Conservation (phyloP, 2,329 filamentous ascomycete species). For the Pezicula rhizophila region DNA sequence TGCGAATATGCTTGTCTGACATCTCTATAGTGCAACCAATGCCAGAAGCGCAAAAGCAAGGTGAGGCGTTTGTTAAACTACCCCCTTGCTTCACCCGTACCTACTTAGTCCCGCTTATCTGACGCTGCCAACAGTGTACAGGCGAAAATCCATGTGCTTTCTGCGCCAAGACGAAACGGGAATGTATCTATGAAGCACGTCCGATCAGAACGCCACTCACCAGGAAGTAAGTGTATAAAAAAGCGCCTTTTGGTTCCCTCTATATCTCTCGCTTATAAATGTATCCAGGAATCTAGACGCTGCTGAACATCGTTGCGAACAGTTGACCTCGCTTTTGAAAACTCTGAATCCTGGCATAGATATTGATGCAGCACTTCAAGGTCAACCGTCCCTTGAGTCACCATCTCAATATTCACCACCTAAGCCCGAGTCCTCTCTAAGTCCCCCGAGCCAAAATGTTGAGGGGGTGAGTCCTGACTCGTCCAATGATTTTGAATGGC, state of each 20-base stretch:
- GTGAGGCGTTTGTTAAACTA: constrained; percentile 1
- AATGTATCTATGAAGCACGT: constrained; percentile 9
- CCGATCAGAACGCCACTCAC: constrained; percentile 12
- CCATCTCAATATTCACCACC: neutral
- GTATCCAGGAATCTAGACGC: constrained; percentile 7
- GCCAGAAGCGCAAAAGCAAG: constrained; percentile 15
- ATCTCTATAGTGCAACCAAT: too few species aligned
- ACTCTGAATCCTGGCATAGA: constrained; percentile 11
- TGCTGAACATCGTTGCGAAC: constrained; percentile 6
- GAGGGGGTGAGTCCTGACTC: constrained; percentile 10
- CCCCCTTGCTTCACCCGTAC: neutral
- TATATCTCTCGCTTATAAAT: neutral
- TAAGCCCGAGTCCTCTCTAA: neutral
- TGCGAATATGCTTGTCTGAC: too few species aligned
- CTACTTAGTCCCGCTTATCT: constrained; percentile 70
- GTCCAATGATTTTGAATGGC: constrained; percentile 13
- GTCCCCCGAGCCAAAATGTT: constrained; percentile 7
- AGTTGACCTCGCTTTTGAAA: constrained; percentile 5
- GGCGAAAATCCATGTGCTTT: constrained; percentile 7
- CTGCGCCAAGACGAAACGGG: constrained; percentile 5
- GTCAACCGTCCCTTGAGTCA: too few species aligned
- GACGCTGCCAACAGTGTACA: constrained; percentile 37
- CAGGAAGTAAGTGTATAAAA: constrained; percentile 5
- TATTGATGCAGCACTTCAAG: constrained; percentile 2
- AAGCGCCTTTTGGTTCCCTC: too few species aligned